Evolutionary conservation across 208 protist species (phyloP).

Genomic region (Angomonas desouzai): DNA sequence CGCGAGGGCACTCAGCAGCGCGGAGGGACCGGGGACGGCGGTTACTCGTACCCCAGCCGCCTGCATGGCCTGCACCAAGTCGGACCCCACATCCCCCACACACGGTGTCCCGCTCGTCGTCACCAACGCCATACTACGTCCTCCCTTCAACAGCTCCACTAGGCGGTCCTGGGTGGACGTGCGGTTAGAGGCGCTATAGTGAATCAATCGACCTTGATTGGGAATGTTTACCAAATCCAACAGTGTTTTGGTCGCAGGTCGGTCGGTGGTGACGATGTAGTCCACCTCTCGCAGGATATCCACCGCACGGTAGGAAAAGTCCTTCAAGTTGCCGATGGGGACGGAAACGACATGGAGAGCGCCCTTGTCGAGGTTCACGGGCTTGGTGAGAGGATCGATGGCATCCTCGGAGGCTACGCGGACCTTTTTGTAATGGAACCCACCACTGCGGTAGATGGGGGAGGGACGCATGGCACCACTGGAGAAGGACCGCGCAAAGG

Average conservation of each 20-base stretch:
- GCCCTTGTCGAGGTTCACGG: slow-evolving; percentile 66
- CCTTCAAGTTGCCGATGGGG: slow-evolving; percentile 91
- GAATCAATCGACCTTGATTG: slow-evolving; percentile 77
- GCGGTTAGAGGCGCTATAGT: slow-evolving; percentile 75
- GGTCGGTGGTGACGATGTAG: slow-evolving; percentile 87
- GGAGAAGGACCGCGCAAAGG: slow-evolving; percentile 21
- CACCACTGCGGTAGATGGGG: neutral
- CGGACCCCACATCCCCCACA: slow-evolving; percentile 77
- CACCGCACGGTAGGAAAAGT: slow-evolving; percentile 82
- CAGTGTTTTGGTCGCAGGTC: slow-evolving; percentile 75
- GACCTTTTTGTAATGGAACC: slow-evolving; percentile 44
- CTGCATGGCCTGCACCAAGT: slow-evolving; percentile 83
- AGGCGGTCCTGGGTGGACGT: slow-evolving; percentile 64
- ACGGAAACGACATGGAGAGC: slow-evolving; percentile 84
- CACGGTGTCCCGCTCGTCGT: slow-evolving; percentile 86
- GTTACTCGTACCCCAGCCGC: slow-evolving; percentile 72
- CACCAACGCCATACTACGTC: slow-evolving; percentile 88
- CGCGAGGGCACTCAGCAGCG: slow-evolving; percentile 72
- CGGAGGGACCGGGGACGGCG: slow-evolving; percentile 75
- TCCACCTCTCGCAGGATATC: slow-evolving; percentile 82
- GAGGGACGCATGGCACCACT: neutral
- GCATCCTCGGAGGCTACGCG: slow-evolving; percentile 56
- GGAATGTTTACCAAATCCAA: slow-evolving; percentile 83
- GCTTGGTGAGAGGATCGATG: slow-evolving; percentile 79
- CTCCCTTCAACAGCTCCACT: slow-evolving; percentile 78